Base-by-base conservation (phyloP, 2,329 filamentous ascomycete species). In the Aureobasidium sp. region DNA sequence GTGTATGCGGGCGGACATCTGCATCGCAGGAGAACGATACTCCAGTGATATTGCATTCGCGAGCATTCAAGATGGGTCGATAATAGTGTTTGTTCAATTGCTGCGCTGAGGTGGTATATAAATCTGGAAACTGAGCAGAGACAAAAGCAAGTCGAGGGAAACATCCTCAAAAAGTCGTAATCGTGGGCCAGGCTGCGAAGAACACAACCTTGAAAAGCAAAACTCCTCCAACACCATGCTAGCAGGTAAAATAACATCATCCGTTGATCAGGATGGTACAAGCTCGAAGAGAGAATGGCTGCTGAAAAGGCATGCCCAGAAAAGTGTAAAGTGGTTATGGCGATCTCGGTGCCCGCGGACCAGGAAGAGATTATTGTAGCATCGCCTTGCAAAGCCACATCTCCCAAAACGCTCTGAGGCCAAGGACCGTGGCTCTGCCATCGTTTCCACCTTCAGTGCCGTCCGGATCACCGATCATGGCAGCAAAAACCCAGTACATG, bases 401-500 rank as follows among this genome's bases (percentile, higher is more conserved):
- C 61, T 81, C 79, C 81, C 81, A 84, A 74, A 78, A 82, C 42
- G 72, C 71, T 54, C 79, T 68, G 27, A 84, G 74, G 3, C 74
- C 74, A 2, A 84, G 66, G 3, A 83, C 79, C 11, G 79, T 77
- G 19, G 79, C 78, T 50, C 75, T 71, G 11, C 81, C 81, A 58
- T 84, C 81, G 57, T 84, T 81, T 58, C 76, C 75, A 55, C 73
- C 72, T 60, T 79, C 78, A 56, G 70, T 71, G 22, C 77, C 74
- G 52, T 80, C 79, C 25, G 81, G 81, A 64, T 84, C 81, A 4
- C 81, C 81, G 44, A 84, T 68, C 10, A 83, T 77, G 60, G 75
- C 74, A 21, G 78, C 73, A 61, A 80, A 81, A 48, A 81, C 68
- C 81, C 80, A 84, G 68, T 83, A 84, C 17, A 72, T 76, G 1